Evolutionary conservation across 768 basidiomycete genomes (phyloP).

Genomic region (Pulveroboletus sp.): DNA sequence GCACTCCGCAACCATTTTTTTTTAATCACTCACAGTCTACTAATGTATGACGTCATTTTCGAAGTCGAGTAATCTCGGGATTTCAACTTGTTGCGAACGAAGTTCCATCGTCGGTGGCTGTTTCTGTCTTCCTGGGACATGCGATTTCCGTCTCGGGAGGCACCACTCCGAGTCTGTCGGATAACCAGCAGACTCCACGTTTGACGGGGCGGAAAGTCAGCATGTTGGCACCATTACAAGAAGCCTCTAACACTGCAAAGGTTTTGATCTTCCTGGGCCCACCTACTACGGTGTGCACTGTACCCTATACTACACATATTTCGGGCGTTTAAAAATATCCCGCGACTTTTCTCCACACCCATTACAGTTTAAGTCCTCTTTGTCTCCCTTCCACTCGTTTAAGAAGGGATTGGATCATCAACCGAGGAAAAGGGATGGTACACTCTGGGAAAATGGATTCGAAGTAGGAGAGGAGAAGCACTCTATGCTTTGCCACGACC

Average conservation of each 20-base stretch:
- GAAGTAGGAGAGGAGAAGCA: too few relatives aligned
- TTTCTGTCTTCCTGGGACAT: conserved; percentile 9
- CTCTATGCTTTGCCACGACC: too few relatives aligned
- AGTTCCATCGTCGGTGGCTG: conserved; percentile 6
- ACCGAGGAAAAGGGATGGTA: too few relatives aligned
- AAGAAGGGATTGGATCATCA: too few relatives aligned
- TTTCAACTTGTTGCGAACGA: conserved; percentile 42
- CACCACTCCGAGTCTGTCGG: conserved; percentile 3
- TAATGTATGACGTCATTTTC: conserved; percentile 79
- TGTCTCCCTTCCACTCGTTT: too few relatives aligned
- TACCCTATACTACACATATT: too few relatives aligned
- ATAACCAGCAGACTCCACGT: conserved; percentile 7
- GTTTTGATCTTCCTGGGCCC: too few relatives aligned
- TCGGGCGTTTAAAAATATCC: too few relatives aligned
- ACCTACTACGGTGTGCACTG: too few relatives aligned
- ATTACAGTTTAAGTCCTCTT: too few relatives aligned
- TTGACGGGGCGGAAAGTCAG: conserved; percentile 27
- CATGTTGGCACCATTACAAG: conserved; percentile 24
- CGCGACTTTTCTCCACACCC: too few relatives aligned
- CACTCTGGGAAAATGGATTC: too few relatives aligned
- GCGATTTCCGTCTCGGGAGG: conserved; percentile 10
- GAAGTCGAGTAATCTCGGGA: conserved; percentile 55
- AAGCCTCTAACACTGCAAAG: conserved; percentile 28
- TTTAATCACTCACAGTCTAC: conserved; percentile 70
- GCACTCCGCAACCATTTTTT: conserved; percentile 85